Percentiles rank a stretch among this genome's conserved stretches.
Conservation (phyloP, 2,329 filamentous ascomycete species). For the Ascochyta lentis region DNA sequence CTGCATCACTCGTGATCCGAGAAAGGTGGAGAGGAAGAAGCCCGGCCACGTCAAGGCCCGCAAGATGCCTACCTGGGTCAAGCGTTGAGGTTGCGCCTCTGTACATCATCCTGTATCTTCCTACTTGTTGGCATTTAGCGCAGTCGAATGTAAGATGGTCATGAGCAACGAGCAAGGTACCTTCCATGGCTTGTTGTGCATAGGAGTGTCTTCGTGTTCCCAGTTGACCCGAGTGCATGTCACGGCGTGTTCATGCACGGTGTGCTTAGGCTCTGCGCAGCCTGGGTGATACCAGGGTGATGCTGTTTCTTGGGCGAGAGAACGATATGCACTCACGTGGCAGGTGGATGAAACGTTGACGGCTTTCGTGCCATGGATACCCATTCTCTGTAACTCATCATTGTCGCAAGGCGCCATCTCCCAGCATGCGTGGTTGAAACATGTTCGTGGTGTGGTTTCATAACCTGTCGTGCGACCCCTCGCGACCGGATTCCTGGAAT, state of each 20-base stretch:
- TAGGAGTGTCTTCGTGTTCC: background rate
- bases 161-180: background rate
- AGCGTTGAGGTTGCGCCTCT: constrained; percentile 60
- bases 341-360: constrained; percentile 5
- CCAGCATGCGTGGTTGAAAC: constrained; percentile 6
- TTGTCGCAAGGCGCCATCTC: constrained; percentile 6
- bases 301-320: background rate
- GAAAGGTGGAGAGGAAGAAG: constrained; percentile 98
- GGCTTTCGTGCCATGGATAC: constrained; percentile 6
- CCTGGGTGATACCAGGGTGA: background rate
- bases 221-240: background rate
- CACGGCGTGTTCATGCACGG: background rate
- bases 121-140: constrained; percentile 23
- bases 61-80: constrained; percentile 99
- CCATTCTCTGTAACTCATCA: background rate
- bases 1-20: constrained; percentile 87
- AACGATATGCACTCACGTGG: background rate
- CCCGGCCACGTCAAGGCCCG: constrained; percentile 93
- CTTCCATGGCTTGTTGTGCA: background rate
- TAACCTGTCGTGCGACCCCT: constrained; percentile 9
- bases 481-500: constrained; percentile 10
- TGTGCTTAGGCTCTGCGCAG: background rate
- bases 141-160: constrained; percentile 21
- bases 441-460: constrained; percentile 13
- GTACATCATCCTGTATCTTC: constrained; percentile 22